phyloP scores from a whole-genome alignment of 805 yeast species.

The Henningerozyma blattae region DNA sequence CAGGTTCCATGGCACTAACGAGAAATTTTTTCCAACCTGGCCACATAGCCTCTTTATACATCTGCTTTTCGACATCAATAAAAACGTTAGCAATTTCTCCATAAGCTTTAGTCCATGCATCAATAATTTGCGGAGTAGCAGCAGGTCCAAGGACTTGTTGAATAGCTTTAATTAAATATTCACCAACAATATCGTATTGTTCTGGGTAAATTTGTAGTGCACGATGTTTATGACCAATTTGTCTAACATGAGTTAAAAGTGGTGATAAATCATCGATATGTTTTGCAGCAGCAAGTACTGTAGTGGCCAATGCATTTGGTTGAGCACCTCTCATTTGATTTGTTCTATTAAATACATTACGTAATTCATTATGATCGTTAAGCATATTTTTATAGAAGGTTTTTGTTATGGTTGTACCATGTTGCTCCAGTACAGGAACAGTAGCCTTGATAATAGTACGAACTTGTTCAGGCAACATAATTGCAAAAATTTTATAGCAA shows the following conservation, averaged over 20 bases:
- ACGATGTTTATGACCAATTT: slow-evolving; percentile 53
- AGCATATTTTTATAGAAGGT: slow-evolving; percentile 48
- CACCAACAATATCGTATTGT: slow-evolving; percentile 57
- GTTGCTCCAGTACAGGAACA: slow-evolving; percentile 42
- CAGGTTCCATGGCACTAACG: slow-evolving; percentile 31
- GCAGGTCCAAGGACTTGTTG: slow-evolving; percentile 40
- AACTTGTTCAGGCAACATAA: slow-evolving; percentile 24
- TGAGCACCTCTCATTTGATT: slow-evolving; percentile 45
- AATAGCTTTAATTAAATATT: slow-evolving; percentile 40
- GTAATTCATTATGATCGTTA: slow-evolving; percentile 37
- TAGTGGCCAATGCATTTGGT: slow-evolving; percentile 51
- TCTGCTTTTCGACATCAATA: slow-evolving; percentile 39
- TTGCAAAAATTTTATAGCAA: no score
- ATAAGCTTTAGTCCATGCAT: slow-evolving; percentile 59
- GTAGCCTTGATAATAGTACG: slow-evolving; percentile 32
- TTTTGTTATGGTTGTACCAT: slow-evolving; percentile 44
- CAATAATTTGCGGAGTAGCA: slow-evolving; percentile 47
- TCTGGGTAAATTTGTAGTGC: slow-evolving; percentile 51
- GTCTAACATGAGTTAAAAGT: slow-evolving; percentile 40
- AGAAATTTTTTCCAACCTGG: slow-evolving; percentile 42
- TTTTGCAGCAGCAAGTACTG: slow-evolving; percentile 49
- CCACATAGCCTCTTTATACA: slow-evolving; percentile 45
- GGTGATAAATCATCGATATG: slow-evolving; percentile 48
- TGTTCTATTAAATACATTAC: slow-evolving; percentile 46
- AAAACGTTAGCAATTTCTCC: slow-evolving; percentile 48